These are phyloP conservation scores for Thermoascus crustaceus DNA, from an alignment of 2,329 filamentous ascomycete genomes.

Conservation along the genomic window DNA sequence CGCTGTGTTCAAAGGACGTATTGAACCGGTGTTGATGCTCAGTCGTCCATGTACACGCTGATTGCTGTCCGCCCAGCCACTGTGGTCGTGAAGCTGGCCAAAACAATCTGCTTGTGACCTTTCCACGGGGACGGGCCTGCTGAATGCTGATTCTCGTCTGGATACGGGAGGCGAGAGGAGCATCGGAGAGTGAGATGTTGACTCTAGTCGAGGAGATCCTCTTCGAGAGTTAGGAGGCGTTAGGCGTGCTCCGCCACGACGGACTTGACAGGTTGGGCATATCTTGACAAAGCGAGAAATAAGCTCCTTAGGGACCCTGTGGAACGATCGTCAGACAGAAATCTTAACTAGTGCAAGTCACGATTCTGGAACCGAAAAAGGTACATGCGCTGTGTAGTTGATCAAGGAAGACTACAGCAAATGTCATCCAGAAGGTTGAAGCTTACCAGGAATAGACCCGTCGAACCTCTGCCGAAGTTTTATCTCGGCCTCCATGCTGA, in stretches of 20 bases:
- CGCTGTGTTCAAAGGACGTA: constrained; percentile 17
- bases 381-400: constrained; percentile 2
- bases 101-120: constrained; percentile 24
- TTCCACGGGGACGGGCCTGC: constrained; percentile 17
- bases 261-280: constrained; percentile 42
- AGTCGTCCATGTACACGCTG: constrained; percentile 17
- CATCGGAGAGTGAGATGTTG: constrained; percentile 25
- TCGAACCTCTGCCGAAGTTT: constrained; percentile 45
- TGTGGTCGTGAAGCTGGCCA: constrained; percentile 18
- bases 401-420: background rate
- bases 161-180: constrained; percentile 30
- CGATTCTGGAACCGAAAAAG: constrained; percentile 4
- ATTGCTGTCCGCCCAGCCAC: constrained; percentile 22
- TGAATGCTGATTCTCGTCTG: constrained; percentile 28
- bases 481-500: constrained; percentile 45
- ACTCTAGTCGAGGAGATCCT: constrained; percentile 30
- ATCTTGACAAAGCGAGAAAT: constrained; percentile 46
- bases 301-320: constrained; percentile 44
- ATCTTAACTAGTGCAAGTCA: too few species aligned
- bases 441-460: constrained; percentile 43
- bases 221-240: constrained; percentile 34
- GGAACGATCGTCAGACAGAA: constrained; percentile 5
- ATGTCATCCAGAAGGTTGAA: background rate
- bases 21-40: constrained; percentile 11
- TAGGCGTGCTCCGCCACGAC: constrained; percentile 34